A percentile compares a stretch with the other conserved stretches of the same genome.
Evolutionary conservation across 2,329 filamentous ascomycete species (phyloP).

Genomic region (Penicillium nordicum): DNA sequence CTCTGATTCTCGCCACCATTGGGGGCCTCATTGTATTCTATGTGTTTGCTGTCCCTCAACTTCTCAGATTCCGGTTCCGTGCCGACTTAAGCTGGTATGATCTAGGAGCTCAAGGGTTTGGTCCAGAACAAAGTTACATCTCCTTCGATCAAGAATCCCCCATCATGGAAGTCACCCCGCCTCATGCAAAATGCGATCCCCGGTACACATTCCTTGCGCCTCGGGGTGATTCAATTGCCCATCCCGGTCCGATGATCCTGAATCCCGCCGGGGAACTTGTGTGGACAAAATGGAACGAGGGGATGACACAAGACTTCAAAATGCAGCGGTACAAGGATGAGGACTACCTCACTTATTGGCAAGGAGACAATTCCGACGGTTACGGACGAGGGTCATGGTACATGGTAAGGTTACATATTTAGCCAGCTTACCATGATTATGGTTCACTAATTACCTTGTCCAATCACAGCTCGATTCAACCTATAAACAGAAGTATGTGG

Average conservation of each 20-base stretch:
- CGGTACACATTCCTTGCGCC: conserved; percentile 33
- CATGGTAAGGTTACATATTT: conserved; percentile 31
- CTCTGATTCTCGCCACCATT: not conserved
- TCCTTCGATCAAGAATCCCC: conserved; percentile 32
- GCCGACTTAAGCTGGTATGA: conserved; percentile 27
- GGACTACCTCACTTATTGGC: conserved; percentile 49
- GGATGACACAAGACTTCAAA: conserved; percentile 47
- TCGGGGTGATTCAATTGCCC: conserved; percentile 29
- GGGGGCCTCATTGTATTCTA: conserved; percentile 12
- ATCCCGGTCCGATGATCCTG: conserved; percentile 43
- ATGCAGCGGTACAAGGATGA: conserved; percentile 46
- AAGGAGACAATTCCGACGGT: conserved; percentile 47
- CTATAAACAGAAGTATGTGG: conserved; percentile 29
- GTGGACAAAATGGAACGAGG: conserved; percentile 32
- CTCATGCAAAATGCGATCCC: conserved; percentile 27
- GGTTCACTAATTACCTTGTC: conserved; percentile 1
- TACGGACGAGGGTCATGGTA: conserved; percentile 38
- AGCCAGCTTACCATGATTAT: conserved; percentile 1
- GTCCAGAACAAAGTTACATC: conserved; percentile 26
- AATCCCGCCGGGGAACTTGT: conserved; percentile 28
- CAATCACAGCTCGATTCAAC: conserved; percentile 24
- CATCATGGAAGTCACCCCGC: conserved; percentile 24
- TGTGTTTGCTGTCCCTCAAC: conserved; percentile 16
- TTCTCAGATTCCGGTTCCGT: conserved; percentile 18
- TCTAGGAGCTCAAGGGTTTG: conserved; percentile 31